phyloP scores from a whole-genome alignment of 2,329 filamentous ascomycete species.

The Coniochaeta pulveracea region DNA sequence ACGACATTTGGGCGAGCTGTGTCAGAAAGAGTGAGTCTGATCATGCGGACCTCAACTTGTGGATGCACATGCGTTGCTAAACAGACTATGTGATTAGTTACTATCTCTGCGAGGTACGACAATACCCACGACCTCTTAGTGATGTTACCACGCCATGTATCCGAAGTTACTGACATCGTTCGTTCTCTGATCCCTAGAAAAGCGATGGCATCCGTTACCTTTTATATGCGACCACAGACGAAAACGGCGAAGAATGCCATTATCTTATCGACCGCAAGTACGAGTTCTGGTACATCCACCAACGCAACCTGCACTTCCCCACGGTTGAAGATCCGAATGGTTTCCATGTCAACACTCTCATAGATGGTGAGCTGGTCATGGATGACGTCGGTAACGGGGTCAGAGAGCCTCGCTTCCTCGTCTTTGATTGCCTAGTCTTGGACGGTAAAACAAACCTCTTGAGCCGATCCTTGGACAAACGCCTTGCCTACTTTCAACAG shows the following conservation, averaged over 20 bases:
- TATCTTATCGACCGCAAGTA: constrained; percentile 98
- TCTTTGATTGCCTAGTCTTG: constrained; percentile 85
- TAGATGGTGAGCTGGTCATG: constrained; percentile 89
- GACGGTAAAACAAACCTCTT: constrained; percentile 54
- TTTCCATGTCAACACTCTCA: constrained; percentile 71
- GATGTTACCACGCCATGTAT: too few relatives aligned
- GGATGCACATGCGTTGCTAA: constrained; percentile 2
- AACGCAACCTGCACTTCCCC: constrained; percentile 67
- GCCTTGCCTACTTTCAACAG: constrained; percentile 75
- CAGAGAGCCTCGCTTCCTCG: constrained; percentile 68
- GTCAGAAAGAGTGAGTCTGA: constrained; percentile 54
- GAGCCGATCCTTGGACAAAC: constrained; percentile 75
- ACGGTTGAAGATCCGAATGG: constrained; percentile 48
- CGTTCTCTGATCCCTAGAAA: too few relatives aligned
- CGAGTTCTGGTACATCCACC: constrained; percentile 80
- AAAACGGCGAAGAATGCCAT: constrained; percentile 53
- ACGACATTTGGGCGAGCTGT: constrained; percentile 72
- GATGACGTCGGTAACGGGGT: constrained; percentile 61
- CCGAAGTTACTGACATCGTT: too few relatives aligned
- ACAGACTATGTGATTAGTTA: constrained; percentile 41
- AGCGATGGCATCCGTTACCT: constrained; percentile 93
- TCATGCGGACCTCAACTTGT: background rate
- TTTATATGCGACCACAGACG: constrained; percentile 71
- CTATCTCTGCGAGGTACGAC: constrained; percentile 94
- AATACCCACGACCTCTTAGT: too few relatives aligned